These are phyloP conservation scores for Debaryomycetaceae sp. DNA, from an alignment of 1,139 yeast species.

Conservation along the genomic window DNA sequence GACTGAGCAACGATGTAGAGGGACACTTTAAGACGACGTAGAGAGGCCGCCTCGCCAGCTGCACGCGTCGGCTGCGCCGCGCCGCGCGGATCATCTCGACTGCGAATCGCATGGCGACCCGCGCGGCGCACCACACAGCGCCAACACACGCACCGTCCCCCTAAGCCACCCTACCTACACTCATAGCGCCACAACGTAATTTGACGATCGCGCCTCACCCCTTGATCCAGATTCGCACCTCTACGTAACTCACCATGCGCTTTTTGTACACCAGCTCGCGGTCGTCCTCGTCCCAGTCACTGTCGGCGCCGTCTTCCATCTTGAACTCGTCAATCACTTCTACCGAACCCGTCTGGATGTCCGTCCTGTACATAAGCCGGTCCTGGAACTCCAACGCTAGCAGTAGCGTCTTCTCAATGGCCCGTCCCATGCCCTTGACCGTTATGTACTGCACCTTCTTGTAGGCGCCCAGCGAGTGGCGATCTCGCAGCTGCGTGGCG, in stretches of 20 bases:
- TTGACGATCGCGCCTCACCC: too few species aligned
- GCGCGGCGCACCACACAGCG: too few species aligned
- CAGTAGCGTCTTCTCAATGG: constrained; percentile 51
- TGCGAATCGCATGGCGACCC: too few species aligned
- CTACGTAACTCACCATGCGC: constrained; percentile 57
- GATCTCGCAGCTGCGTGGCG: constrained; percentile 19
- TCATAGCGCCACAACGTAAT: too few species aligned
- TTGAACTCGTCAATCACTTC: constrained; percentile 61
- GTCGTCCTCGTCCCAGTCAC: constrained; percentile 31
- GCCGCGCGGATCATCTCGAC: too few species aligned
- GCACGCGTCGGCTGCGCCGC: too few species aligned
- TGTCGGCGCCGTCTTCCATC: constrained; percentile 15
- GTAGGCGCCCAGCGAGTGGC: constrained; percentile 36
- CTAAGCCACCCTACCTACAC: too few species aligned
- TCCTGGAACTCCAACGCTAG: constrained; percentile 50
- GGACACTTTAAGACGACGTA: too few species aligned
- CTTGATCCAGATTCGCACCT: constrained; percentile 45
- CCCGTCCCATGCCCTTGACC: constrained; percentile 66
- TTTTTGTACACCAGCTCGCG: constrained; percentile 39
- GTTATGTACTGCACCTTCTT: constrained; percentile 40
- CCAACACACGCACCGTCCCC: too few species aligned
- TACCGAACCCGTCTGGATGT: constrained; percentile 52
- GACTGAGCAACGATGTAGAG: too few species aligned
- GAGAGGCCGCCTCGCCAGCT: too few species aligned
- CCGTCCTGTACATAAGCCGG: constrained; percentile 43